A percentile compares a stretch with the other conserved stretches of the same genome.
These are phyloP conservation scores for Austroboletus olivaceoglutinosus DNA, from an alignment of 1,284 basidiomycete species.

Conservation along the genomic window DNA sequence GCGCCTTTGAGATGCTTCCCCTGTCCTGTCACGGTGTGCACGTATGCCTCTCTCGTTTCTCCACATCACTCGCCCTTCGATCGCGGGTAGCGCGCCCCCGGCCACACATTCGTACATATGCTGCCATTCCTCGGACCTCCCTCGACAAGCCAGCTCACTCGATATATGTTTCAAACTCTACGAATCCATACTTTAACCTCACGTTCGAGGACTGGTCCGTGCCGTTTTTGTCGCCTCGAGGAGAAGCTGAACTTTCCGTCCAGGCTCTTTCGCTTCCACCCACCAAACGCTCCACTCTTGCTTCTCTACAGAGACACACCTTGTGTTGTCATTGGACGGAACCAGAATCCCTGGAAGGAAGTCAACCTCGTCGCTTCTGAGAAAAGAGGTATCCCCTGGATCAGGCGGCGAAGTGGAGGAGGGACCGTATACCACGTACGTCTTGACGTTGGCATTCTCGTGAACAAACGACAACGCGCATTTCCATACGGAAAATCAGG, in stretches of 20 bases:
- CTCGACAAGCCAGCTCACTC: constrained; percentile 42
- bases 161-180: constrained; percentile 82
- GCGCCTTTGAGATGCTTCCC: constrained; percentile 20
- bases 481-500: constrained; percentile 49
- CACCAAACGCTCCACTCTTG: constrained; percentile 67
- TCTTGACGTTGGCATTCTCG: constrained; percentile 9
- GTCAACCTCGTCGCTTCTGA: constrained; percentile 68
- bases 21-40: constrained; percentile 7
- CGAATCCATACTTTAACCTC: constrained; percentile 91
- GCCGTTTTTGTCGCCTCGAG: constrained; percentile 2
- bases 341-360: constrained; percentile 99
- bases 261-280: constrained; percentile 84
- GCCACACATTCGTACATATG: constrained; percentile 11
- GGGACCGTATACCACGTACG: constrained; percentile 96
- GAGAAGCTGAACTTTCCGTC: constrained; percentile 1
- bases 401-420: constrained; percentile 91
- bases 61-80: not conserved
- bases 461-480: not conserved
- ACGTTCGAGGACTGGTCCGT: constrained; percentile 89
- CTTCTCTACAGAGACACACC: constrained; percentile 88
- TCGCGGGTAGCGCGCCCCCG: not conserved
- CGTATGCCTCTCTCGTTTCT: not conserved
- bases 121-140: constrained; percentile 16
- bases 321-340: constrained; percentile 93
- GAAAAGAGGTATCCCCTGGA: constrained; percentile 65